Conservation (phyloP, 306 rosid species). For the Cajanus cajan region DNA sequence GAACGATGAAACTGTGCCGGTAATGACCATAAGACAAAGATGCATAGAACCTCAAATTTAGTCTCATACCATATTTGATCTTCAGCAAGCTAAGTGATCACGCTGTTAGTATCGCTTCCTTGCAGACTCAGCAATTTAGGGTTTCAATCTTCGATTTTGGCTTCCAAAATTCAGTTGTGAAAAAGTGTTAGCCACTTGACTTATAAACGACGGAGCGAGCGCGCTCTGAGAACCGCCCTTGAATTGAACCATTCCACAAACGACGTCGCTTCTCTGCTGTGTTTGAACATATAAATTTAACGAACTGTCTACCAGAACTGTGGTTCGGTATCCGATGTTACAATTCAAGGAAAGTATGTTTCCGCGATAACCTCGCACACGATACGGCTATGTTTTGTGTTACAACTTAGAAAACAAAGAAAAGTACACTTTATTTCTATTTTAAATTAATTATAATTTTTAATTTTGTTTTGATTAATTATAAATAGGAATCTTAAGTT, state of each 20-base stretch:
- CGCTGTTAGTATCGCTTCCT: neutral
- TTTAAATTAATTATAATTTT: no score
- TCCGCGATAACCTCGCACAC: neutral
- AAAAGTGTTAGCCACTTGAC: neutral
- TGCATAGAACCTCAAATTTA: neutral
- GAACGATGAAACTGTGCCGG: neutral
- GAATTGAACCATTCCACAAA: neutral
- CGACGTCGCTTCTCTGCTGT: constrained; percentile 31
- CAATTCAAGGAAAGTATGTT: neutral
- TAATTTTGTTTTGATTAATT: no score
- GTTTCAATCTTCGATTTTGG: constrained; percentile 24
- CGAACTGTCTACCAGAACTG: neutral
- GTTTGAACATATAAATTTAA: neutral
- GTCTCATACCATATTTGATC: constrained; percentile 27
- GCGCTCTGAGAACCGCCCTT: constrained; percentile 19
- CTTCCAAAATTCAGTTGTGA: neutral
- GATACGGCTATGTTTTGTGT: no score
- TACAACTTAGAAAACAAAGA: no score
- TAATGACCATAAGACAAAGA: neutral
- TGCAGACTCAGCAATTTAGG: constrained; percentile 20
- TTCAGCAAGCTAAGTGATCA: neutral
- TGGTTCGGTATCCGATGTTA: neutral
- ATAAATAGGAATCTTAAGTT: no score
- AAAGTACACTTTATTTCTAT: no score
- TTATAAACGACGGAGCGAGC: constrained; percentile 1